Evolutionary conservation across 1,284 basidiomycete genomes (phyloP).

Genomic region (Ustilago vetiveriae): DNA sequence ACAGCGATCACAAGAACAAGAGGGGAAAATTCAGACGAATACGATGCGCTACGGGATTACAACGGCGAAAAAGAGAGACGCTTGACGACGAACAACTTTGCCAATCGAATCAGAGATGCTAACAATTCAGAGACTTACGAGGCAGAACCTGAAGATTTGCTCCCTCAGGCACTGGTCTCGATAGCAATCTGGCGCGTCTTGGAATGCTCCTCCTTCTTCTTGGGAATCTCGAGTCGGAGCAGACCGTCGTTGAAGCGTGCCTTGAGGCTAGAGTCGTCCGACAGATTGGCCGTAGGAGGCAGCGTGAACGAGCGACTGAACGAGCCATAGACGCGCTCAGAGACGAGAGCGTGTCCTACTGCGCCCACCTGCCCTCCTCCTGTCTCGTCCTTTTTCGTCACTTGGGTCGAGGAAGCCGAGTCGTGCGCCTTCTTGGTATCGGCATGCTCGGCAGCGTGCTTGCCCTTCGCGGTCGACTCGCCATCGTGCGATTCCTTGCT

Average conservation of each 20-base stretch:
- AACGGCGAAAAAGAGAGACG: no score
- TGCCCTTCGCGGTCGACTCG: neutral
- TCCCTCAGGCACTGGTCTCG: conserved; percentile 20
- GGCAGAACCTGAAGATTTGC: neutral
- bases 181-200: conserved; percentile 50
- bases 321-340: conserved; percentile 49
- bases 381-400: conserved; percentile 27
- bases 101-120: no score
- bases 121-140: no score
- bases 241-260: conserved; percentile 52
- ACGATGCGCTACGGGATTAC: no score
- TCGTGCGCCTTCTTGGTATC: no score
- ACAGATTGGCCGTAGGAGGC: conserved; percentile 41
- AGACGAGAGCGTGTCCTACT: conserved; percentile 40
- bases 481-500: neutral
- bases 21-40: no score
- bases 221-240: conserved; percentile 52
- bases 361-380: conserved; percentile 17
- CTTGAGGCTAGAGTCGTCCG: conserved; percentile 41
- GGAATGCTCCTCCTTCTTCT: conserved; percentile 50
- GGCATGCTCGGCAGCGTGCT: conserved; percentile 2
- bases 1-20: no score
- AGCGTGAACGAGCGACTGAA: conserved; percentile 56
- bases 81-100: no score
- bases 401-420: conserved; percentile 26